Conservation (phyloP, 768 basidiomycete genomes). For the Russula virescens region DNA sequence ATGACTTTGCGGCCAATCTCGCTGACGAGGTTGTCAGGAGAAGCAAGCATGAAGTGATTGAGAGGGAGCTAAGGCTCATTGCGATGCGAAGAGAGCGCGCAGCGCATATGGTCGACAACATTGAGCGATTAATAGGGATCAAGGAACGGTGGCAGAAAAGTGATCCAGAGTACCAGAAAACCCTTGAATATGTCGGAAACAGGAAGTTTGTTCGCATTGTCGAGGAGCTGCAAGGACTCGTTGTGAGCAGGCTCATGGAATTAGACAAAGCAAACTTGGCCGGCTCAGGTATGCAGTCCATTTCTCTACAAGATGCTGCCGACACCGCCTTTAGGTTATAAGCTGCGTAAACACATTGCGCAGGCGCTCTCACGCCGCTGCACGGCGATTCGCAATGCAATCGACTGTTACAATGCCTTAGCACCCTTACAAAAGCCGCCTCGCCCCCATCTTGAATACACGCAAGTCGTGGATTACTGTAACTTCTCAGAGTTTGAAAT, state of each 20-base stretch:
- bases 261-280: too few relatives aligned
- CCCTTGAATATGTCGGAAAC: not conserved
- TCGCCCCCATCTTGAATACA: not conserved
- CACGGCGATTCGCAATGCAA: not conserved
- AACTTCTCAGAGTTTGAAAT: too few relatives aligned
- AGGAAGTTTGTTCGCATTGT: too few relatives aligned
- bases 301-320: not conserved
- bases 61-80: not conserved
- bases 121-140: not conserved
- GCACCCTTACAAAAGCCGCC: not conserved
- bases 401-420: not conserved
- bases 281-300: not conserved
- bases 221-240: too few relatives aligned
- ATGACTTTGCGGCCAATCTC: not conserved
- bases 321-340: not conserved
- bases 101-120: not conserved
- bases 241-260: too few relatives aligned
- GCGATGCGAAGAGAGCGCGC: not conserved
- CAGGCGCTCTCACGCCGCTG: not conserved
- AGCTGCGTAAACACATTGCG: not conserved
- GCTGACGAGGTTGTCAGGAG: not conserved
- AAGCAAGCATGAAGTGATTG: not conserved
- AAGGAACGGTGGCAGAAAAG: not conserved
- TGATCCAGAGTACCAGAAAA: not conserved
- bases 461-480: not conserved